phyloP scores from a whole-genome alignment of 2,329 filamentous ascomycete genomes.

The Fusarium nurragi region DNA sequence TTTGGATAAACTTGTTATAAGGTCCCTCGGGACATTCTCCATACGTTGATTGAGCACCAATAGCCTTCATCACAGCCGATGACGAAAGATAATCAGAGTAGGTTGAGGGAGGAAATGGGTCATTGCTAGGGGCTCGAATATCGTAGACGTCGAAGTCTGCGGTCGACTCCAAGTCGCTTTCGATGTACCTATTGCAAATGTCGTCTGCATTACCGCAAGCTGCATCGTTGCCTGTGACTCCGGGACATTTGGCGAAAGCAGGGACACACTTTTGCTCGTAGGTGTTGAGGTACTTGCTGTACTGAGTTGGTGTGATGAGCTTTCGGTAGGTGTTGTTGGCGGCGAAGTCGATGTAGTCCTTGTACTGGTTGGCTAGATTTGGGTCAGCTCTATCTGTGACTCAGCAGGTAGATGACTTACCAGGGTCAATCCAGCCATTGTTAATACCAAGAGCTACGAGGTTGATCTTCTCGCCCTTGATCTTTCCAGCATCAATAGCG shows the following conservation, averaged over 20 bases:
- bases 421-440: constrained; percentile 64
- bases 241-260: constrained; percentile 39
- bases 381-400: background rate
- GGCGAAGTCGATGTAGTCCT: constrained; percentile 46
- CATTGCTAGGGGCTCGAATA: constrained; percentile 47
- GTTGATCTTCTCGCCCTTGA: constrained; percentile 55
- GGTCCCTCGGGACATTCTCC: constrained; percentile 30
- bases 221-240: constrained; percentile 24
- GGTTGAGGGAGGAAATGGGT: constrained; percentile 30
- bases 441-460: constrained; percentile 64
- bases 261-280: constrained; percentile 42
- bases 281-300: constrained; percentile 40
- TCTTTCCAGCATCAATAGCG: constrained; percentile 55
- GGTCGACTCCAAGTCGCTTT: constrained; percentile 25
- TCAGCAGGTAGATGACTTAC: constrained; percentile 11
- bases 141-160: constrained; percentile 58
- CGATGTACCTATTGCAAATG: constrained; percentile 34
- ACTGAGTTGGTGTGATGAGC: constrained; percentile 34
- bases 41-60: constrained; percentile 35
- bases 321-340: constrained; percentile 48
- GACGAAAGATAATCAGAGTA: constrained; percentile 29
- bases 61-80: constrained; percentile 26
- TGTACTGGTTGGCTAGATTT: constrained; percentile 36
- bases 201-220: constrained; percentile 43
- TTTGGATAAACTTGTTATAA: constrained; percentile 25